These are phyloP conservation scores for Sisymbrium altissimum DNA, from an alignment of 345 rosid species.

Conservation along the genomic window DNA sequence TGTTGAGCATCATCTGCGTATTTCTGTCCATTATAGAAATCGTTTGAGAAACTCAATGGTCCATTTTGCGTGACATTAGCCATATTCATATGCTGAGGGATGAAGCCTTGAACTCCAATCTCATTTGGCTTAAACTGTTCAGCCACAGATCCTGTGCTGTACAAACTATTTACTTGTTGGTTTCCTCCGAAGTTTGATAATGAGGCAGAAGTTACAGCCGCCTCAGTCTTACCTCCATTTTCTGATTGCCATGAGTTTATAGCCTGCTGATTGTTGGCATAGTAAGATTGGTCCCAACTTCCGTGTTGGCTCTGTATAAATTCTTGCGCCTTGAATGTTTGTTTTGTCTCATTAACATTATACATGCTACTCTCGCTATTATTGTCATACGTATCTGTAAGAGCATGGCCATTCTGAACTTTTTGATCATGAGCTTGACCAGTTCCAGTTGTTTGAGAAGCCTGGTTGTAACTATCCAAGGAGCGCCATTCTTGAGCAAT, in stretches of 20 bases:
- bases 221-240: conserved; percentile 34
- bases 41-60: conserved; percentile 47
- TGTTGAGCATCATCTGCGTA: conserved; percentile 41
- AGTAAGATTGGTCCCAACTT: conserved; percentile 51
- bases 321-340: conserved; percentile 44
- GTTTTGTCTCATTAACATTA: conserved; percentile 40
- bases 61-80: conserved; percentile 48
- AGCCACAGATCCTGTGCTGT: conserved; percentile 40
- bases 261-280: conserved; percentile 42
- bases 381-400: conserved; percentile 32
- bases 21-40: conserved; percentile 49
- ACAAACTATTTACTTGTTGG: conserved; percentile 42
- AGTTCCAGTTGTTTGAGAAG: conserved; percentile 40
- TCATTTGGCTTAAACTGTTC: conserved; percentile 46
- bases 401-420: conserved; percentile 54
- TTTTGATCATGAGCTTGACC: conserved; percentile 48
- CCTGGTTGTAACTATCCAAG: conserved; percentile 63
- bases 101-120: conserved; percentile 42
- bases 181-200: conserved; percentile 45
- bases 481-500: conserved; percentile 67
- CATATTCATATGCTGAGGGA: conserved; percentile 49
- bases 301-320: conserved; percentile 41
- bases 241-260: conserved; percentile 50
- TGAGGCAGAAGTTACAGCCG: conserved; percentile 15
- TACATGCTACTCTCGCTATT: conserved; percentile 36